A percentile compares a stretch with the other conserved stretches of the same genome.
phyloP scores from a whole-genome alignment of 2,329 filamentous ascomycete genomes.

The Colletotrichum magnum region DNA sequence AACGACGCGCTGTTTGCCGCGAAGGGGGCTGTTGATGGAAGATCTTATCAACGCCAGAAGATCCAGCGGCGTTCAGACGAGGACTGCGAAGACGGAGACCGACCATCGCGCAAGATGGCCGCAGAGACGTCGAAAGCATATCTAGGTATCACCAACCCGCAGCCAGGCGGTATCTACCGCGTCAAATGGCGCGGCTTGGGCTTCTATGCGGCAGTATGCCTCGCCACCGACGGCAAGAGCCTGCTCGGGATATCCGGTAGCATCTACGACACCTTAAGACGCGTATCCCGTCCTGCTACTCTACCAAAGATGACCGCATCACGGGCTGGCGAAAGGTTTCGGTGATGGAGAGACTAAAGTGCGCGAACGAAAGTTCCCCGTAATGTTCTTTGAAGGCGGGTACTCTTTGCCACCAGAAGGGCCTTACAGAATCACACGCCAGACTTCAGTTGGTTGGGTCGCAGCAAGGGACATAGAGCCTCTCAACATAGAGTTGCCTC shows the following conservation, averaged over 20 bases:
- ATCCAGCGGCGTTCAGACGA: background rate
- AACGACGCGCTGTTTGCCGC: background rate
- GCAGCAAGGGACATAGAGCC: background rate
- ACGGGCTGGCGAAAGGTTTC: conserved; percentile 1
- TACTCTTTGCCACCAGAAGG: background rate
- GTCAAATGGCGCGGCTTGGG: background rate
- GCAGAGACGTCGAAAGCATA: too few relatives aligned
- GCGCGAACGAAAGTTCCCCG: background rate
- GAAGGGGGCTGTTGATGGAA: background rate
- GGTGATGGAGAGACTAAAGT: background rate
- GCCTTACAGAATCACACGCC: background rate
- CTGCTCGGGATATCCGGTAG: background rate
- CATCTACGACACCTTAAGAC: background rate
- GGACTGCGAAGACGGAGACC: background rate
- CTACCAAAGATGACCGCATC: background rate
- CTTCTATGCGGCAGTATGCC: background rate
- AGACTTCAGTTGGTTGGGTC: background rate
- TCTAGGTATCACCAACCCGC: background rate
- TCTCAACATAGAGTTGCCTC: background rate
- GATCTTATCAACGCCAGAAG: background rate
- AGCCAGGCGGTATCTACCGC: background rate
- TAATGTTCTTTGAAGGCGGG: background rate
- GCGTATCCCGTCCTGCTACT: background rate
- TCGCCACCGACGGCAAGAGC: background rate
- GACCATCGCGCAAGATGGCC: background rate